A percentile compares a stretch with the other conserved stretches of the same genome.
These are phyloP conservation scores for Pezicula carpinea DNA, from an alignment of 2,329 filamentous ascomycete species.

Conservation along the genomic window DNA sequence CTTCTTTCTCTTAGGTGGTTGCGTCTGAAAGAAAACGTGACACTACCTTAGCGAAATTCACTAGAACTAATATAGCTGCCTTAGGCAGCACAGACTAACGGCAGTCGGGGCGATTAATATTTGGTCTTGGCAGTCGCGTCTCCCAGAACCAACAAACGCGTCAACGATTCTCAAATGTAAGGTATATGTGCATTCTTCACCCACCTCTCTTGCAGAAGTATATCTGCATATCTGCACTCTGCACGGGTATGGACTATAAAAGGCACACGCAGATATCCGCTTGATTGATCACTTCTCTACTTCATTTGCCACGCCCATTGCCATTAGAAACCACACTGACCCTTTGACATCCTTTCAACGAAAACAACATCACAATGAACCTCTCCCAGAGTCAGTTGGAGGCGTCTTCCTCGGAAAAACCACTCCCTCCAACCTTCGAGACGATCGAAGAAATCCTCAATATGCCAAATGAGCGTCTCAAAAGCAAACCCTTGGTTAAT, in stretches of 20 bases:
- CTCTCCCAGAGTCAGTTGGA: constrained; percentile 4
- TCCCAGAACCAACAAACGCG: constrained; percentile 1
- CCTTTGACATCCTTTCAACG: too few species aligned
- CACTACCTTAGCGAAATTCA: not conserved
- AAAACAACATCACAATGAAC: not conserved
- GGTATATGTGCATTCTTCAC: too few species aligned
- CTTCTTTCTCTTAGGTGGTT: not conserved
- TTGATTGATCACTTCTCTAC: too few species aligned
- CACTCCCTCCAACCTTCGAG: constrained; percentile 38
- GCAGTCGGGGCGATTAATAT: too few species aligned
- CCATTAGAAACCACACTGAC: too few species aligned
- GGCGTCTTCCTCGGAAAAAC: constrained; percentile 1
- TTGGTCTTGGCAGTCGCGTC: constrained; percentile 10
- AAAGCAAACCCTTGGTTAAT: constrained; percentile 37
- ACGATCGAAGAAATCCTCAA: constrained; percentile 36
- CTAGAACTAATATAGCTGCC: not conserved
- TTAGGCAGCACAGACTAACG: too few species aligned
- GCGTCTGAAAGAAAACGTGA: not conserved
- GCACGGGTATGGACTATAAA: too few species aligned
- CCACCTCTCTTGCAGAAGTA: too few species aligned
- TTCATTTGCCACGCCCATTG: too few species aligned
- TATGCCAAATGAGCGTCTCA: constrained; percentile 36
- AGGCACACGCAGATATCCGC: too few species aligned
- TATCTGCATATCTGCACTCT: too few species aligned
- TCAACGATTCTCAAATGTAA: not conserved